phyloP scores from a whole-genome alignment of 163 green algal species.

The Chloroidium sp. region DNA sequence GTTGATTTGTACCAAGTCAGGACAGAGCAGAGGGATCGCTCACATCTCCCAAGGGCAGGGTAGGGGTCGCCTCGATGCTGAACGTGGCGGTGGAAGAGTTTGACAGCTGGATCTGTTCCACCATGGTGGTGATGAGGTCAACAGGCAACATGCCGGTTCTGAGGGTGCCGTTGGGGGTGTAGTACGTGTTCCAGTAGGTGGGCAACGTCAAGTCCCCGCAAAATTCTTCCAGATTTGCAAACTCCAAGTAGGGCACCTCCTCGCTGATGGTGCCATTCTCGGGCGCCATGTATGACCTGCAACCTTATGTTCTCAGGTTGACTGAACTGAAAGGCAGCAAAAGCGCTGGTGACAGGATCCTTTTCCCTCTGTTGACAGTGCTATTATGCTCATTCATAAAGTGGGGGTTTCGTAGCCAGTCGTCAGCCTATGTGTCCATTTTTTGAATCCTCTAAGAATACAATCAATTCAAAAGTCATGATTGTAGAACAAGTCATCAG shows the following conservation, averaged over 20 bases:
- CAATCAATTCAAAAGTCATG: too few relatives aligned
- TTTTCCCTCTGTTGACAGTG: too few relatives aligned
- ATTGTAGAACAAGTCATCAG: too few relatives aligned
- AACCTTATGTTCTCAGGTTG: too few relatives aligned
- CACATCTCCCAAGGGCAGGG: neutral
- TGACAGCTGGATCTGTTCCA: neutral
- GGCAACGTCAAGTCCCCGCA: neutral
- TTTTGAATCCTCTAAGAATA: too few relatives aligned
- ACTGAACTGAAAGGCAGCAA: too few relatives aligned
- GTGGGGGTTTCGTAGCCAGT: too few relatives aligned
- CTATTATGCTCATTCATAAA: too few relatives aligned
- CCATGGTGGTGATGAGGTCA: neutral
- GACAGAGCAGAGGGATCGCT: neutral
- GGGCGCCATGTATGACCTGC: too few relatives aligned
- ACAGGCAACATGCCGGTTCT: neutral
- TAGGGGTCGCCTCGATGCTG: neutral
- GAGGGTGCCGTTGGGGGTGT: neutral
- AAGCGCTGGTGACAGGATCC: too few relatives aligned
- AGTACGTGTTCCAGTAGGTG: conserved; percentile 12
- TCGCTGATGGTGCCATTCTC: neutral
- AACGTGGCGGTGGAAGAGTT: neutral
- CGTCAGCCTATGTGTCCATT: too few relatives aligned
- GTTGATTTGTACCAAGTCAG: too few relatives aligned
- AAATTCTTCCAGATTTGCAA: neutral
- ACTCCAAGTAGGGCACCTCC: neutral